Base-by-base conservation (phyloP, 2,329 filamentous ascomycete species). In the Lecanicillium sp. region DNA sequence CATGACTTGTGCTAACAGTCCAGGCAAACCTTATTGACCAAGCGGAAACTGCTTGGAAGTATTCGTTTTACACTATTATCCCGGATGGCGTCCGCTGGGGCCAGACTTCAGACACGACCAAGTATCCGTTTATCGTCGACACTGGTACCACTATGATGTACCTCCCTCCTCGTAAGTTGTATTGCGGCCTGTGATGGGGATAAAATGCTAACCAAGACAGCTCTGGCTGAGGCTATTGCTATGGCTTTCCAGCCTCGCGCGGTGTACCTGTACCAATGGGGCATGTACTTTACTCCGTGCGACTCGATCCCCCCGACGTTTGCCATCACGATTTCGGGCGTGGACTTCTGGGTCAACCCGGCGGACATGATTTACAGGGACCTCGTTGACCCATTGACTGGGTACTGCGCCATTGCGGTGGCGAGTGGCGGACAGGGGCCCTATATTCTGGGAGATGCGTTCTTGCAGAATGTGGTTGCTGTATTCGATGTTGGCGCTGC, bases 41-140 rank as follows among this genome's bases (percentile, higher is more conserved):
- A 17, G 56, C 62, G 2, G 62, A 63, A 47, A 69, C 71, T 5
- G 60, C 69, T 1, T 73, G 62, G 60, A 59, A 68, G 50, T 71
- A 72, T 50, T 76, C 74, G 2, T 78, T 74, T 57, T 78, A 78
- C 55, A 77, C 75, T 15, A 68, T 78, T 48, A 62, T 77, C 40
- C 70, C 71, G 1, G 72, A 75, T 48, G 74, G 73, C 3, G 63
- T 75, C 50, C 59, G 61, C 51, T 76, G 66, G 56, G 73, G 66
- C 20, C 61, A 64, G 33, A 69, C 63, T 4, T 67, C 61, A 2
- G 68, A 72, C 51, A 61, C 56, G 15, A 67, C 62, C 27, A 72
- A 68, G 55, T 71, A 69, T 45, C 72, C 72, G 4, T 75, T 70
- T 55, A 73, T 78, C 44, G 62, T 78, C 42, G 75, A 78, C 58